A percentile compares a stretch with the other conserved stretches of the same genome.
Evolutionary conservation across 2,329 filamentous ascomycete genomes (phyloP).

Genomic region (Rhynchosporium secalis): DNA sequence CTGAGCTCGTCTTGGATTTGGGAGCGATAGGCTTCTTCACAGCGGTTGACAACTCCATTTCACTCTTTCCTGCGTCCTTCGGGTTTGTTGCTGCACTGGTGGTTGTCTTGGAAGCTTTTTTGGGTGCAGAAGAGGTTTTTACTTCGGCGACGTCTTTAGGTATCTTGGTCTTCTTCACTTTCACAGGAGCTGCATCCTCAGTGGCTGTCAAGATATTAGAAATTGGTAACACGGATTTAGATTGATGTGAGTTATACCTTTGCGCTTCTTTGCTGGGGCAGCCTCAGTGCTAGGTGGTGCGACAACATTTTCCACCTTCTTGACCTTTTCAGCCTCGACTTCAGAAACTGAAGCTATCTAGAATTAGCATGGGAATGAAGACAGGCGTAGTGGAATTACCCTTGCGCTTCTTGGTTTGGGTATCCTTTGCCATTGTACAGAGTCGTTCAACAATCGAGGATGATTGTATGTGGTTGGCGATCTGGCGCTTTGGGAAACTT

Average conservation of each 20-base stretch:
- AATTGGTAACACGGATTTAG: not conserved
- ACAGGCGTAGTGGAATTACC: slow-evolving; percentile 38
- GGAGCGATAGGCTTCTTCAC: slow-evolving; percentile 18
- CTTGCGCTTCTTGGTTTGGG: slow-evolving; percentile 57
- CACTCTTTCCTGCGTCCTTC: slow-evolving; percentile 1
- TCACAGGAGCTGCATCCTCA: slow-evolving; percentile 35
- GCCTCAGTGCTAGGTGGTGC: slow-evolving; percentile 25
- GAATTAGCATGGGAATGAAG: slow-evolving; percentile 23
- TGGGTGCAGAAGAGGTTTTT: slow-evolving; percentile 32
- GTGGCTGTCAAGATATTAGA: slow-evolving; percentile 30
- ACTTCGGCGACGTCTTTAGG: slow-evolving; percentile 26
- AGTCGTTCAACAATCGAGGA: slow-evolving; percentile 10
- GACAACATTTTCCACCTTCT: slow-evolving; percentile 44
- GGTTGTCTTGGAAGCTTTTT: slow-evolving; percentile 5
- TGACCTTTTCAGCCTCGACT: slow-evolving; percentile 39
- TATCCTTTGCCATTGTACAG: slow-evolving; percentile 52
- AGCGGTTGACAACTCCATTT: slow-evolving; percentile 6
- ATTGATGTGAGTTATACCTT: slow-evolving; percentile 31
- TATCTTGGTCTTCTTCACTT: slow-evolving; percentile 41
- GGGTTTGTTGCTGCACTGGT: not conserved
- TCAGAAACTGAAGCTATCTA: slow-evolving; percentile 41
- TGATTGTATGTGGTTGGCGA: not conserved
- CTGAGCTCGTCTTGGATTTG: slow-evolving; percentile 17
- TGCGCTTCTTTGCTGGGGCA: slow-evolving; percentile 38
- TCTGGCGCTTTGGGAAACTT: slow-evolving; percentile 9